phyloP scores from a whole-genome alignment of 1,284 basidiomycete species.

The Ustilago lituana region DNA sequence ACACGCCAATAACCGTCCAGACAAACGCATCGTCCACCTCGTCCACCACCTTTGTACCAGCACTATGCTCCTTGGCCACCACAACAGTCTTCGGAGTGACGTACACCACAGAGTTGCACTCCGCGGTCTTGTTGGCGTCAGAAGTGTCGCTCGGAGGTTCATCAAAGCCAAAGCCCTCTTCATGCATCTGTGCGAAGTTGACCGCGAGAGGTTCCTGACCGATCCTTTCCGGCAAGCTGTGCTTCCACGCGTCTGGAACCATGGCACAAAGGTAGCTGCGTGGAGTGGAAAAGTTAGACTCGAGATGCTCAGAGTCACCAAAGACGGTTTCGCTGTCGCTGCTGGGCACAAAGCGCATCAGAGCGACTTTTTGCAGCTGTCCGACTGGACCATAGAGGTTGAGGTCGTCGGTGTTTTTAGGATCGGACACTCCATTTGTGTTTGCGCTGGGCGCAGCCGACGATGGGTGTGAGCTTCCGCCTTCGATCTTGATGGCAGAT shows the following conservation, averaged over 20 bases:
- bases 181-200: constrained; percentile 79
- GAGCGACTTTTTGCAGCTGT: constrained; percentile 93
- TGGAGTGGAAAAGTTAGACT: constrained; percentile 43
- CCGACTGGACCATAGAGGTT: constrained; percentile 81
- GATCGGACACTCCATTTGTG: constrained; percentile 6
- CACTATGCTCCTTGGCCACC: constrained; percentile 76
- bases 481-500: constrained; percentile 41
- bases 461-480: constrained; percentile 1
- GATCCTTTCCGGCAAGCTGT: constrained; percentile 8
- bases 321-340: constrained; percentile 35
- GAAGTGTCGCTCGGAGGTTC: constrained; percentile 19
- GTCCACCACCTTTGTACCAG: constrained; percentile 75
- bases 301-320: constrained; percentile 47
- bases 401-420: constrained; percentile 40
- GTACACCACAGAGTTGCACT: constrained; percentile 78
- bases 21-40: constrained; percentile 93
- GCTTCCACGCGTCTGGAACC: constrained; percentile 23
- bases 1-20: constrained; percentile 95
- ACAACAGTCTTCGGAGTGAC: constrained; percentile 78
- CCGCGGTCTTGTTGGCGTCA: constrained; percentile 74
- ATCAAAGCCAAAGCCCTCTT: constrained; percentile 80
- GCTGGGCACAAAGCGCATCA: constrained; percentile 75
- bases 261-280: constrained; percentile 45
- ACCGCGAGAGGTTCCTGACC: constrained; percentile 29
- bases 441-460: not conserved